Percentiles rank a stretch among this genome's conserved stretches.
These are phyloP conservation scores for Trichophyton mentagrophytes DNA, from an alignment of 2,329 filamentous ascomycete genomes.

Conservation along the genomic window DNA sequence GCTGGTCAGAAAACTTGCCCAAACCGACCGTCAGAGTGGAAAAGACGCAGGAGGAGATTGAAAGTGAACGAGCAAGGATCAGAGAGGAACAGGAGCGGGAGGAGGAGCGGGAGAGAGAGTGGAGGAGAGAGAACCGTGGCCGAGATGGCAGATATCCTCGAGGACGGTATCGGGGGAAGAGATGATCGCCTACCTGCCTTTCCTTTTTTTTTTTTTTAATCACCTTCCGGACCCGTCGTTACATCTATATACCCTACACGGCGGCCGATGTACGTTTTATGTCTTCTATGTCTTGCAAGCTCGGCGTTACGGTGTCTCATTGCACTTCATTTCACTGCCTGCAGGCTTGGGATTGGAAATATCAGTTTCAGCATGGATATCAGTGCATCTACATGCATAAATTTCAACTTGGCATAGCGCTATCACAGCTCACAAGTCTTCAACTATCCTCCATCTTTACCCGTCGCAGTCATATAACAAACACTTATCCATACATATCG, in stretches of 20 bases:
- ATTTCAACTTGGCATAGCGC: neutral
- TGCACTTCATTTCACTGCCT: neutral
- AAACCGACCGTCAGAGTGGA: slow-evolving; percentile 50
- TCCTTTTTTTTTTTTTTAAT: neutral
- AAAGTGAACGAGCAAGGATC: slow-evolving; percentile 42
- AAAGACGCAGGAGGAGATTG: slow-evolving; percentile 59
- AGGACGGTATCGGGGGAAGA: slow-evolving; percentile 35
- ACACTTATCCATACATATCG: too few relatives aligned
- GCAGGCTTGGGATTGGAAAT: neutral
- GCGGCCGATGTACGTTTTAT: neutral
- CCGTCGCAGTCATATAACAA: too few relatives aligned
- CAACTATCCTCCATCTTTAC: neutral
- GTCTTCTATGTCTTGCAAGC: neutral
- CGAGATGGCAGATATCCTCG: slow-evolving; percentile 32
- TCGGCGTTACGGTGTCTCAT: neutral
- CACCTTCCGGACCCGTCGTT: neutral
- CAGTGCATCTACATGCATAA: neutral
- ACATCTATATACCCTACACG: neutral
- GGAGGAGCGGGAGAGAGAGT: slow-evolving; percentile 43
- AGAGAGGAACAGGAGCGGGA: slow-evolving; percentile 49
- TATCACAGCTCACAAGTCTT: neutral
- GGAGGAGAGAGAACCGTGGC: slow-evolving; percentile 40
- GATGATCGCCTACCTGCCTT: slow-evolving; percentile 14
- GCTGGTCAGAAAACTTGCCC: slow-evolving; percentile 56
- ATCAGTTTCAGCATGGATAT: neutral